Percentiles rank a stretch among this genome's conserved stretches.
phyloP scores from a whole-genome alignment of 768 basidiomycete genomes.

The Leucosporidium creatinivorum region DNA sequence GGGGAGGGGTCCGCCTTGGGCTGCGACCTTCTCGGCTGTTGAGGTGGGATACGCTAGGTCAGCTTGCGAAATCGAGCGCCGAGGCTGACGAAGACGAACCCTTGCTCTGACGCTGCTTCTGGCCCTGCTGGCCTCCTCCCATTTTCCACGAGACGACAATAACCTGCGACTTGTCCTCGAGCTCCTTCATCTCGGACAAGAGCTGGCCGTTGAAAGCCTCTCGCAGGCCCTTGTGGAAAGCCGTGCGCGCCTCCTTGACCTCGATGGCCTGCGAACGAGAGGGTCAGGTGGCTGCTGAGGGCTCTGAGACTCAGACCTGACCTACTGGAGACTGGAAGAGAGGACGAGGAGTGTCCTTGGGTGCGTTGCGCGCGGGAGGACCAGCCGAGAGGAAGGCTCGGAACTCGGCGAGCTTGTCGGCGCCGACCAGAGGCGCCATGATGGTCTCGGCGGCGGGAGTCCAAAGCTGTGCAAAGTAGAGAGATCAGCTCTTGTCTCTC shows the following conservation, averaged over 20 bases:
- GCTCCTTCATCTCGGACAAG: slow-evolving; percentile 61
- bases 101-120: neutral
- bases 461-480: slow-evolving; percentile 4
- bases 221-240: slow-evolving; percentile 71
- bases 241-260: slow-evolving; percentile 71
- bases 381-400: slow-evolving; percentile 42
- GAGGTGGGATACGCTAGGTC: neutral
- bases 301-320: slow-evolving; percentile 18
- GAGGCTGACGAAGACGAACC: neutral
- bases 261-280: slow-evolving; percentile 42
- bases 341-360: neutral
- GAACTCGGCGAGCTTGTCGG: slow-evolving; percentile 45
- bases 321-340: slow-evolving; percentile 19
- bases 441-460: neutral
- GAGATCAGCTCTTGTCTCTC: neutral
- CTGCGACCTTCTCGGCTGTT: neutral
- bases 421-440: slow-evolving; percentile 37
- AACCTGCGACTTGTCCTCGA: slow-evolving; percentile 9
- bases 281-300: neutral
- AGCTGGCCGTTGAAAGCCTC: slow-evolving; percentile 74
- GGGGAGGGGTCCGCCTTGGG: slow-evolving; percentile 34
- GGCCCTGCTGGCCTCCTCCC: neutral
- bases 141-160: slow-evolving; percentile 27
- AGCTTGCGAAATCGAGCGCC: slow-evolving; percentile 6
- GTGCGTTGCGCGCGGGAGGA: neutral